Percentiles rank a stretch among this genome's conserved stretches.
phyloP scores from a whole-genome alignment of 2,329 filamentous ascomycete species.

The Fusarium ambrosium region DNA sequence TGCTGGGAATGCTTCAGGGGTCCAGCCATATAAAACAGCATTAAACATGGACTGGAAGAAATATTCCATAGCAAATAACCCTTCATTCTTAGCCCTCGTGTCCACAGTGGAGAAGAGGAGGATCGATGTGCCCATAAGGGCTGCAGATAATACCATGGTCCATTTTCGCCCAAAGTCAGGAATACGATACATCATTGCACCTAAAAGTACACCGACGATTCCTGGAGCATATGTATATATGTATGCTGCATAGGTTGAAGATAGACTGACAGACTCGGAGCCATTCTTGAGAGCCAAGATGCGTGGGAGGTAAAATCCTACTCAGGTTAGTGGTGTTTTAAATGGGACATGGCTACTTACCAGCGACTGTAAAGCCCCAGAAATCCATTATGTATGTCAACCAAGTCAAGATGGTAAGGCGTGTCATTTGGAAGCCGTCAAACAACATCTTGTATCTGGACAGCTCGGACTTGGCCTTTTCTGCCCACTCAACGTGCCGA shows the following conservation, averaged over 20 bases:
- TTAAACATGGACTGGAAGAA: slow-evolving; percentile 60
- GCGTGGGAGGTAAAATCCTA: slow-evolving; percentile 59
- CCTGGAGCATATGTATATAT: slow-evolving; percentile 68
- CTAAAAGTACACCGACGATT: slow-evolving; percentile 64
- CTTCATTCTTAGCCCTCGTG: slow-evolving; percentile 53
- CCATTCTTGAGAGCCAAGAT: slow-evolving; percentile 67
- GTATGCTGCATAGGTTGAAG: slow-evolving; percentile 65
- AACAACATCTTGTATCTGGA: slow-evolving; percentile 52
- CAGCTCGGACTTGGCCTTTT: slow-evolving; percentile 36
- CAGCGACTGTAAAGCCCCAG: slow-evolving; percentile 56
- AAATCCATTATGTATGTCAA: slow-evolving; percentile 57
- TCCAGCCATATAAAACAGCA: slow-evolving; percentile 59
- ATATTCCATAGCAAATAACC: slow-evolving; percentile 59
- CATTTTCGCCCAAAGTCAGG: slow-evolving; percentile 56
- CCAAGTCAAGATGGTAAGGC: slow-evolving; percentile 53
- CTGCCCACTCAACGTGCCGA: slow-evolving; percentile 28
- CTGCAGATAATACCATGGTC: slow-evolving; percentile 61
- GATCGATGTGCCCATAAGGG: slow-evolving; percentile 61
- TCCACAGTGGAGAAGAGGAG: slow-evolving; percentile 60
- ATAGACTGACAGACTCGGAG: slow-evolving; percentile 57
- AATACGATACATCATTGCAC: slow-evolving; percentile 56
- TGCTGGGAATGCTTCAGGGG: slow-evolving; percentile 70
- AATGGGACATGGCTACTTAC: slow-evolving; percentile 20
- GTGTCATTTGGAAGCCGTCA: slow-evolving; percentile 50
- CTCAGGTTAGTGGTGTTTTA: background rate